Percentiles rank a stretch among this genome's conserved stretches.
These are phyloP conservation scores for Fusarium globosum DNA, from an alignment of 2,329 filamentous ascomycete genomes.

Conservation along the genomic window DNA sequence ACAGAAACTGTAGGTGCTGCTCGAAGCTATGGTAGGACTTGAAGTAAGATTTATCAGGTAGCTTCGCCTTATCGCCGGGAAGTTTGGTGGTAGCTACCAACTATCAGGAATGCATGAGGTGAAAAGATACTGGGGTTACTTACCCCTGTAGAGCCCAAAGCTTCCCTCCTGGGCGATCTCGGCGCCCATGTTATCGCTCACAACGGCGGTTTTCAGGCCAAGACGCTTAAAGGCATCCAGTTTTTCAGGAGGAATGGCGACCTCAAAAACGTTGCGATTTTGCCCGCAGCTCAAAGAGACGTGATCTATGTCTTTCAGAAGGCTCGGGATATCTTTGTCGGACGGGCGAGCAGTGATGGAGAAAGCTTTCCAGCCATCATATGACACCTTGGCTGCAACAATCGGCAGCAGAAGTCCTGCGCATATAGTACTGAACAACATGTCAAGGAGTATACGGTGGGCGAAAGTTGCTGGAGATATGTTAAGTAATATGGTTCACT, in stretches of 20 bases:
- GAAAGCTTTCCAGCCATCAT: slow-evolving; percentile 44
- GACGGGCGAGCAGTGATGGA: slow-evolving; percentile 36
- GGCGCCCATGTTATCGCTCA: slow-evolving; percentile 41
- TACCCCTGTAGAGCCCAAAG: slow-evolving; percentile 30
- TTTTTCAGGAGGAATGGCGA: slow-evolving; percentile 42
- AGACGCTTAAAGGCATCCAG: slow-evolving; percentile 39
- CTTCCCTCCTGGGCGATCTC: slow-evolving; percentile 41
- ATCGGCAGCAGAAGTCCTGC: slow-evolving; percentile 25
- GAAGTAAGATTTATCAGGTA: slow-evolving; percentile 56
- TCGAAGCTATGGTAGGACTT: slow-evolving; percentile 63
- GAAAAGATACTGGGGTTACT: rapidly evolving
- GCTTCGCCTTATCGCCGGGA: neutral
- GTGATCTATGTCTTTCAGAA: slow-evolving; percentile 33
- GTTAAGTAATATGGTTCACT: neutral
- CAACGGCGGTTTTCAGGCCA: slow-evolving; percentile 35
- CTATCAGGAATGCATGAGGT: rapidly evolving
- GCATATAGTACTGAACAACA: slow-evolving; percentile 12
- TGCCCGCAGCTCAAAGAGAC: slow-evolving; percentile 44
- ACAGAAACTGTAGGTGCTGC: slow-evolving; percentile 62
- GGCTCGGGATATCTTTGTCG: slow-evolving; percentile 20
- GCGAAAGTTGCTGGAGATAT: neutral
- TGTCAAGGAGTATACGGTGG: neutral
- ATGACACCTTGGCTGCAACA: slow-evolving; percentile 33
- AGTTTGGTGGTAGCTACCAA: slow-evolving; percentile 3
- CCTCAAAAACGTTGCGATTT: slow-evolving; percentile 35